Conservation (phyloP, 371 early-diverging fungal species). For the Batrachochytrium dendrobatidis region DNA sequence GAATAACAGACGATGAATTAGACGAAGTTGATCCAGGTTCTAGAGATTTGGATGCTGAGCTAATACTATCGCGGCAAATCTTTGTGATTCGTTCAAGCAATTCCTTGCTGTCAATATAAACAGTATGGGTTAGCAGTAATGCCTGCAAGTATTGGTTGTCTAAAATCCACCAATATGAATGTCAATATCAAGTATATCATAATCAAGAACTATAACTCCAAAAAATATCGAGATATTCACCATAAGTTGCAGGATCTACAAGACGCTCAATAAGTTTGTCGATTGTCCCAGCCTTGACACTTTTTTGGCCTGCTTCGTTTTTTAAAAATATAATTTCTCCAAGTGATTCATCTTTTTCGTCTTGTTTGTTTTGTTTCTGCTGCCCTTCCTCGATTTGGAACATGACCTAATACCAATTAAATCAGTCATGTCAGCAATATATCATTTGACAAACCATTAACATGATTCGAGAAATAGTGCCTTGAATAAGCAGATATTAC, state of each 20-base stretch:
- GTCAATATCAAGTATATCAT: neutral
- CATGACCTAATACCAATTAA: constrained; percentile 4
- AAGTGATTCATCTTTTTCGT: constrained; percentile 38
- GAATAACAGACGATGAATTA: too few species aligned
- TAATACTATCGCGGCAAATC: constrained; percentile 14
- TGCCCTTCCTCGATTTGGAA: constrained; percentile 28
- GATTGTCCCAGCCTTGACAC: constrained; percentile 38
- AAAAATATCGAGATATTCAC: constrained; percentile 19
- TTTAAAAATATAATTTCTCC: constrained; percentile 36
- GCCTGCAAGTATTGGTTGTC: constrained; percentile 44
- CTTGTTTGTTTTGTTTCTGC: constrained; percentile 24
- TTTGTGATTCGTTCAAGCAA: constrained; percentile 29
- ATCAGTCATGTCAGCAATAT: constrained; percentile 7
- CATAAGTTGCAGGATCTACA: constrained; percentile 37
- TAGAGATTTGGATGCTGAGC: too few species aligned
- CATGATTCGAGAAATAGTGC: neutral
- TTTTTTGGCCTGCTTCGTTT: constrained; percentile 32
- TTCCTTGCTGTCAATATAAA: constrained; percentile 26
- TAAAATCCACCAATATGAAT: constrained; percentile 7
- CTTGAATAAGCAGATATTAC: constrained; percentile 12
- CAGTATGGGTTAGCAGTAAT: constrained; percentile 39
- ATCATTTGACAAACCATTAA: constrained; percentile 4
- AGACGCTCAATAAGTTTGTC: constrained; percentile 44
- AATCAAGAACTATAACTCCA: neutral
- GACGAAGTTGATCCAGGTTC: too few species aligned